Evolutionary conservation across 768 basidiomycete genomes (phyloP).

Genomic region (Russula lepida): DNA sequence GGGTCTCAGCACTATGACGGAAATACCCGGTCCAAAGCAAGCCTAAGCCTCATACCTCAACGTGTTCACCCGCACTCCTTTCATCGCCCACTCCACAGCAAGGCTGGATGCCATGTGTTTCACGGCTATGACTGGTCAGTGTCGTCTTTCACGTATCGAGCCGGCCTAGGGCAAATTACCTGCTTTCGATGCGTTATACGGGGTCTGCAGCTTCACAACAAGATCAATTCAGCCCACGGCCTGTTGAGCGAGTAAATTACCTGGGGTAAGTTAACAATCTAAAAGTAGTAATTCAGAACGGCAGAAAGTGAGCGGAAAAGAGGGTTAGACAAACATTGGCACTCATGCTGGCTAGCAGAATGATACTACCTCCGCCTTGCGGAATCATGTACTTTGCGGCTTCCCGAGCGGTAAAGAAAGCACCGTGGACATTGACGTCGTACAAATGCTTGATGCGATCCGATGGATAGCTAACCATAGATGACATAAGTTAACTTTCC

Average conservation of each 20-base stretch:
- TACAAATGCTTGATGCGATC: conserved; percentile 77
- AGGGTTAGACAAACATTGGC: conserved; percentile 51
- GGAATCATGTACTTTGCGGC: conserved; percentile 89
- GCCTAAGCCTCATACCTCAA: conserved; percentile 41
- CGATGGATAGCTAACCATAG: conserved; percentile 59
- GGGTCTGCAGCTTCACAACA: conserved; percentile 63
- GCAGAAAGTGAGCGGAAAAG: conserved; percentile 8
- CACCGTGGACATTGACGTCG: conserved; percentile 91
- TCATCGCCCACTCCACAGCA: conserved; percentile 93
- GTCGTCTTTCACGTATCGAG: not conserved
- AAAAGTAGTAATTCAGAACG: conserved; percentile 17
- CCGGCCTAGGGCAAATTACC: conserved; percentile 35
- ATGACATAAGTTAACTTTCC: not conserved
- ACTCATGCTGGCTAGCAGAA: conserved; percentile 87
- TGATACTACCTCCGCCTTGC: conserved; percentile 67
- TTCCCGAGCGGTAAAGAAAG: conserved; percentile 93
- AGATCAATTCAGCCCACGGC: not conserved
- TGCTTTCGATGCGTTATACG: conserved; percentile 94
- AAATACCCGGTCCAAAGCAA: not conserved
- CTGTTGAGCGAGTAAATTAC: conserved; percentile 27
- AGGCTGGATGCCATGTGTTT: conserved; percentile 90
- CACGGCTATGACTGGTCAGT: conserved; percentile 47
- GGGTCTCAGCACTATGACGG: conserved; percentile 4
- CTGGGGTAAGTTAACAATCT: conserved; percentile 89
- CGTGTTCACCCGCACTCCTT: conserved; percentile 78